A percentile compares a stretch with the other conserved stretches of the same genome.
Conservation (phyloP, 176 grass and related monocot species). For the Phyllostachys edulis region DNA sequence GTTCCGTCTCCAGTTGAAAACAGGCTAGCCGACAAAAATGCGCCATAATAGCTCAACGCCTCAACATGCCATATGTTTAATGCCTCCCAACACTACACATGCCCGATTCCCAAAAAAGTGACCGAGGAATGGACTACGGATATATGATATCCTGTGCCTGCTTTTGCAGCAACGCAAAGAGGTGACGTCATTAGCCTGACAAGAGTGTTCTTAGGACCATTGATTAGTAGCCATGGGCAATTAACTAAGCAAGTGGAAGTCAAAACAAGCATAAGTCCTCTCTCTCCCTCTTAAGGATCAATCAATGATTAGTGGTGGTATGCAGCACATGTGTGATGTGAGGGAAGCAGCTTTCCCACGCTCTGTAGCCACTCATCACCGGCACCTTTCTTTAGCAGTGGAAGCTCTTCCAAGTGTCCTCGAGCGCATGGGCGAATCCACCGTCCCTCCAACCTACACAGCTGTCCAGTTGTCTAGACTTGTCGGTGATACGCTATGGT, state of each 20-base stretch:
- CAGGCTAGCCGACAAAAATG: slow-evolving; percentile 25
- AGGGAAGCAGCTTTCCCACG: slow-evolving; percentile 14
- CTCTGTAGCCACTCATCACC: background rate
- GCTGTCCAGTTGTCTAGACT: too few relatives aligned
- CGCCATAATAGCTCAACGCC: slow-evolving; percentile 28
- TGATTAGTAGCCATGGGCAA: background rate
- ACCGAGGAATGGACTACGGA: slow-evolving; percentile 1
- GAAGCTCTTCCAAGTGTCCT: background rate
- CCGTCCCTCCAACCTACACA: too few relatives aligned
- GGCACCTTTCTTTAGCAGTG: slow-evolving; percentile 21
- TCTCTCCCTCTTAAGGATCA: background rate
- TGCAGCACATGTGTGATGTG: background rate
- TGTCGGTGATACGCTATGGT: too few relatives aligned
- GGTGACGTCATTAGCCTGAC: background rate
- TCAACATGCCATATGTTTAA: slow-evolving; percentile 28
- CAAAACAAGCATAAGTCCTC: background rate
- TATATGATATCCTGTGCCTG: background rate
- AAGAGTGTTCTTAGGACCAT: background rate
- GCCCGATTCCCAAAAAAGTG: slow-evolving; percentile 14
- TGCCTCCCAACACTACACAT: slow-evolving; percentile 28
- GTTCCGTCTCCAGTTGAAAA: slow-evolving; percentile 12
- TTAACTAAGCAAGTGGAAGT: slow-evolving; percentile 16
- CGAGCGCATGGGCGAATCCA: too few relatives aligned
- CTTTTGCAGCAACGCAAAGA: background rate
- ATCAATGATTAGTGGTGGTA: slow-evolving; percentile 36